A percentile compares a stretch with the other conserved stretches of the same genome.
These are phyloP conservation scores for Ganoderma boninense DNA, from an alignment of 1,284 basidiomycete genomes.

Conservation along the genomic window DNA sequence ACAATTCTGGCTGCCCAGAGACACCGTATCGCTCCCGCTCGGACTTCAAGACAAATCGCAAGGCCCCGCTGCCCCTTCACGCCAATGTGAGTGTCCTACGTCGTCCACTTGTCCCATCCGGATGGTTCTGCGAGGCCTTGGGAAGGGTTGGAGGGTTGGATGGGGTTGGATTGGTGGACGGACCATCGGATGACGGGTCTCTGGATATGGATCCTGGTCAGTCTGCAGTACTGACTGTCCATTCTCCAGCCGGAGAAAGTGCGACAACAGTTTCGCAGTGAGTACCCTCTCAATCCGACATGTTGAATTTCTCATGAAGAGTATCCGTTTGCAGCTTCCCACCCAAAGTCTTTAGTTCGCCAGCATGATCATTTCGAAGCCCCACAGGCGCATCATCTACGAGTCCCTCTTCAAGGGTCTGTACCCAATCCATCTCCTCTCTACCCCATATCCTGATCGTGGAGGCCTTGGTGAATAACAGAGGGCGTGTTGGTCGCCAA, in stretches of 20 bases:
- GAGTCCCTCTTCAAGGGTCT: slow-evolving; percentile 98
- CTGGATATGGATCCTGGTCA: slow-evolving; percentile 8
- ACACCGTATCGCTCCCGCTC: slow-evolving; percentile 39
- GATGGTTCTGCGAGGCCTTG: slow-evolving; percentile 19
- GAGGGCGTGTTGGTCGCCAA: slow-evolving; percentile 99
- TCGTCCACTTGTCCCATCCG: slow-evolving; percentile 20
- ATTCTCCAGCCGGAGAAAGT: slow-evolving; percentile 44
- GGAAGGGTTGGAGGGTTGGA: slow-evolving; percentile 22
- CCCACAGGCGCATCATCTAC: slow-evolving; percentile 89
- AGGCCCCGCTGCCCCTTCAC: slow-evolving; percentile 40
- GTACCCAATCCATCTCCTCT: slow-evolving; percentile 36
- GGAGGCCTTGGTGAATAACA: slow-evolving; percentile 40
- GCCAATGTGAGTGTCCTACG: slow-evolving; percentile 42
- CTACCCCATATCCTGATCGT: slow-evolving; percentile 8
- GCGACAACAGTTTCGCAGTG: slow-evolving; percentile 45
- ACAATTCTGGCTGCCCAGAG: slow-evolving; percentile 26
- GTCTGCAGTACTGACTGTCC: slow-evolving; percentile 35
- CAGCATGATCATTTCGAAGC: slow-evolving; percentile 90
- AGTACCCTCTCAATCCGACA: slow-evolving; percentile 24
- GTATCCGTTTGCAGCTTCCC: slow-evolving; percentile 47
- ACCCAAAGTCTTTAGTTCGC: slow-evolving; percentile 47
- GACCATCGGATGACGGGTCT: slow-evolving; percentile 38
- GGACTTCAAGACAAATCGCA: slow-evolving; percentile 44
- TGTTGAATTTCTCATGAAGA: not conserved
- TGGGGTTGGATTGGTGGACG: slow-evolving; percentile 41